Evolutionary conservation across 441 rosid genomes (phyloP).

Genomic region (Pelargonium fulgidum): DNA sequence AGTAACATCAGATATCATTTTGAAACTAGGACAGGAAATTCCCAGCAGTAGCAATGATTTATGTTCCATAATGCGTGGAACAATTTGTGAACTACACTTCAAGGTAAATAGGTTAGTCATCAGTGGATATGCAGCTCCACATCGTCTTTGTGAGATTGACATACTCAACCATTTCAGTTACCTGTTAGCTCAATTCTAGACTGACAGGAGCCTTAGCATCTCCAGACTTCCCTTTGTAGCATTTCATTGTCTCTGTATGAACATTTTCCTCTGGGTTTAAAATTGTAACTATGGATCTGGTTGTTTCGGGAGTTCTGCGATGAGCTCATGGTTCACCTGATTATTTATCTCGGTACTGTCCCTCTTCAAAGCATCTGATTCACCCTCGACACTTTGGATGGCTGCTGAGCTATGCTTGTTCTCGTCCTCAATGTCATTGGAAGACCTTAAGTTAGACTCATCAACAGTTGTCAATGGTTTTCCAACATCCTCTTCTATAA

Average conservation of each 20-base stretch:
- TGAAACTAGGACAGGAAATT: neutral
- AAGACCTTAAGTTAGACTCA: neutral
- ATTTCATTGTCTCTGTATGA: slow-evolving; percentile 13
- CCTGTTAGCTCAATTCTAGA: neutral
- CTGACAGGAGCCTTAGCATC: neutral
- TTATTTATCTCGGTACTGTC: neutral
- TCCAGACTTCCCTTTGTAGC: slow-evolving; percentile 4
- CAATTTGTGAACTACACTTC: neutral
- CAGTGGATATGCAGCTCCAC: slow-evolving; percentile 3
- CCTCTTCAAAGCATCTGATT: slow-evolving; percentile 9
- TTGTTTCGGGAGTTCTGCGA: slow-evolving; percentile 16
- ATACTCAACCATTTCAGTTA: slow-evolving; percentile 4
- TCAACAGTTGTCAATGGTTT: slow-evolving; percentile 3
- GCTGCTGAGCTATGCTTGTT: slow-evolving; percentile 4
- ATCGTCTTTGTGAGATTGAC: neutral
- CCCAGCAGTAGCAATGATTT: neutral
- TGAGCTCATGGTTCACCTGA: neutral
- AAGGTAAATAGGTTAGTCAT: neutral
- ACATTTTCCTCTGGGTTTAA: slow-evolving; percentile 12
- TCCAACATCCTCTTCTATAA: slow-evolving; percentile 4
- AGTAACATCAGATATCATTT: neutral
- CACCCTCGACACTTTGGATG: neutral
- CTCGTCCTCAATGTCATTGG: neutral
- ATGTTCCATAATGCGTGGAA: neutral
- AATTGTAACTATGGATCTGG: slow-evolving; percentile 13